phyloP scores from a whole-genome alignment of 2,329 filamentous ascomycete genomes.

The Triangularia setosa region DNA sequence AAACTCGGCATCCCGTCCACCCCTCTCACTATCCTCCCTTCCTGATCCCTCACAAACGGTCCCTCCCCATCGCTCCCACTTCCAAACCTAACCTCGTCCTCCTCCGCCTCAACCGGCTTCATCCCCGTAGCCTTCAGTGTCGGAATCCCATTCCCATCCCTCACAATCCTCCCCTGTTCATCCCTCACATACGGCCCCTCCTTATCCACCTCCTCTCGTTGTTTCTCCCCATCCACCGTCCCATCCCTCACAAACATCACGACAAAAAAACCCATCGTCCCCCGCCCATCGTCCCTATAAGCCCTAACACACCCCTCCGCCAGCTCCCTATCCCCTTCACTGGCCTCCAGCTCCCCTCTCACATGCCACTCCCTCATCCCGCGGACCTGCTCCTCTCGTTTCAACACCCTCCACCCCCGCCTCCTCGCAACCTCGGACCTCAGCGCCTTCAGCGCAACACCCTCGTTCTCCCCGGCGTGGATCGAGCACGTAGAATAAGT shows the following conservation, averaged over 20 bases:
- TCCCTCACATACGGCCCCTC: conserved; percentile 31
- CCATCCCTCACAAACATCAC: conserved; percentile 71
- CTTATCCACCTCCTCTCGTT: conserved; percentile 10
- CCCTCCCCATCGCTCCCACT: conserved; percentile 25
- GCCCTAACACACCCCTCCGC: conserved; percentile 77
- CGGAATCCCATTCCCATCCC: conserved; percentile 31
- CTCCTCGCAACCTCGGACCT: conserved; percentile 60
- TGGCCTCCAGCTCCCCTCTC: conserved; percentile 52
- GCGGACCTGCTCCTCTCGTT: conserved; percentile 65
- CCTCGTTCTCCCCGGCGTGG: conserved; percentile 83
- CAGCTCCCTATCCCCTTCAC: conserved; percentile 47
- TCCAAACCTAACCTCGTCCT: conserved; percentile 8
- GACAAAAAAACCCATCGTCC: conserved; percentile 94
- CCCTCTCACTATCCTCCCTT: conserved; percentile 31
- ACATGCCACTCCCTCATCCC: conserved; percentile 75
- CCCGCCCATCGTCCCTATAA: conserved; percentile 73
- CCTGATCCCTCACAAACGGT: conserved; percentile 30
- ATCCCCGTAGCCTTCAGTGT: conserved; percentile 27
- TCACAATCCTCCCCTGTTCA: conserved; percentile 29
- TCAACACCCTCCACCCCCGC: conserved; percentile 74
- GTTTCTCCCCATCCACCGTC: background rate
- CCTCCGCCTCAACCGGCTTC: conserved; percentile 20
- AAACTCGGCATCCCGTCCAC: conserved; percentile 29
- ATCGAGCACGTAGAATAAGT: conserved; percentile 95
- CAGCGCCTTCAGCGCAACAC: conserved; percentile 71